A percentile compares a stretch with the other conserved stretches of the same genome.
Evolutionary conservation across 257 asterid genomes (phyloP).

Genomic region (Craterostigma plantagineum): DNA sequence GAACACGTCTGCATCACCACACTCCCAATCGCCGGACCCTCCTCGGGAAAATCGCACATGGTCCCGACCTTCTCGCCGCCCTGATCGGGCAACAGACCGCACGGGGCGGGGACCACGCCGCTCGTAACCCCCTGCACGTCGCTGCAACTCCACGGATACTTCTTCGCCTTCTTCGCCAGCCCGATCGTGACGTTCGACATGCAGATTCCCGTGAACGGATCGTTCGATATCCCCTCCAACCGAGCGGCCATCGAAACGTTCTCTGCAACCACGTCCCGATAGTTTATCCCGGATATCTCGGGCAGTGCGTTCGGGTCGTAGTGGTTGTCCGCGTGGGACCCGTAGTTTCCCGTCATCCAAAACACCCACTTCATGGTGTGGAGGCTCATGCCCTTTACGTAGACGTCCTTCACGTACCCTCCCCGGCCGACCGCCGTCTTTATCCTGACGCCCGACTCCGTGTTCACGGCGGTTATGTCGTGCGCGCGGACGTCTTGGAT

Average conservation of each 20-base stretch:
- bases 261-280: slow-evolving; percentile 55
- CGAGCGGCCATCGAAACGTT: slow-evolving; percentile 56
- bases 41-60: slow-evolving; percentile 47
- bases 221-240: slow-evolving; percentile 63
- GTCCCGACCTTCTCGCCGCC: slow-evolving; percentile 13
- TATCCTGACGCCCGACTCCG: slow-evolving; percentile 62
- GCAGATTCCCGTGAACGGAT: slow-evolving; percentile 66
- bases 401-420: slow-evolving; percentile 56
- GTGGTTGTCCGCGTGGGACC: slow-evolving; percentile 60
- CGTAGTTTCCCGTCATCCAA: slow-evolving; percentile 88
- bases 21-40: slow-evolving; percentile 26
- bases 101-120: slow-evolving; percentile 48
- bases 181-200: slow-evolving; percentile 55
- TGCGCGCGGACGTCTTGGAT: slow-evolving; percentile 61
- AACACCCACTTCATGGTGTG: slow-evolving; percentile 78
- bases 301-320: slow-evolving; percentile 70
- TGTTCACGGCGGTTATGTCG: slow-evolving; percentile 52
- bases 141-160: slow-evolving; percentile 62
- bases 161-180: slow-evolving; percentile 52
- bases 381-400: slow-evolving; percentile 51
- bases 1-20: slow-evolving; percentile 36
- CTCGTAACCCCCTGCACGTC: slow-evolving; percentile 43
- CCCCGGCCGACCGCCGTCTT: slow-evolving; percentile 70
- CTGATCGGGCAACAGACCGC: slow-evolving; percentile 40
- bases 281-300: slow-evolving; percentile 51